Evolutionary conservation across 2,329 filamentous ascomycete genomes (phyloP).

Genomic region (Aureobasidium leucospermi): DNA sequence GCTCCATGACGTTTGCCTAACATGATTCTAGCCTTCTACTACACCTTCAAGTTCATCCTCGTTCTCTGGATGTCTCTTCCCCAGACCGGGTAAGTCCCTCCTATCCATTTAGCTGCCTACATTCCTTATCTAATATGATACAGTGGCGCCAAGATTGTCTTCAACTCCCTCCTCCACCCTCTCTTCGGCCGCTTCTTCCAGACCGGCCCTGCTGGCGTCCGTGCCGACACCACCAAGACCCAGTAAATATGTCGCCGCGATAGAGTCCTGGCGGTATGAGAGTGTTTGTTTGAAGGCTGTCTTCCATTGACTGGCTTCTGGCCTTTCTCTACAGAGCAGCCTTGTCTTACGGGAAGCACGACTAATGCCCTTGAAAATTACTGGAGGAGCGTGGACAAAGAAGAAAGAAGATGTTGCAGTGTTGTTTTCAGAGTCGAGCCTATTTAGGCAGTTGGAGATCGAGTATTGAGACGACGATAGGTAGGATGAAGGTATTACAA

Average conservation of each 20-base stretch:
- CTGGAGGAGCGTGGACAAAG: neutral
- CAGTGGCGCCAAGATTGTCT: constrained; percentile 92
- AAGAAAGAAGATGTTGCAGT: neutral
- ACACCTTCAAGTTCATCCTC: constrained; percentile 97
- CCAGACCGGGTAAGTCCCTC: constrained; percentile 70
- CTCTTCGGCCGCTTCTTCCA: constrained; percentile 89
- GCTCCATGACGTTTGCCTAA: constrained; percentile 17
- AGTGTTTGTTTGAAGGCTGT: neutral
- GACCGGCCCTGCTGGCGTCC: constrained; percentile 67
- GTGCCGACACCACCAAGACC: constrained; percentile 54
- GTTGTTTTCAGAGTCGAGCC: neutral
- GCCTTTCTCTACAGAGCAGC: neutral
- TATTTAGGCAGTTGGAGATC: neutral
- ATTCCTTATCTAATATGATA: constrained; percentile 19
- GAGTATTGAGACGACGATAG: neutral
- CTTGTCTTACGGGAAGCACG: constrained; percentile 11
- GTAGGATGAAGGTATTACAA: constrained; percentile 8
- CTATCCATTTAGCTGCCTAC: constrained; percentile 13
- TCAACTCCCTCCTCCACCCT: constrained; percentile 90
- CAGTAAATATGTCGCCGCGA: constrained; percentile 20
- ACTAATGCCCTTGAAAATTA: constrained; percentile 7
- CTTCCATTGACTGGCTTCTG: neutral
- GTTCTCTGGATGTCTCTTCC: constrained; percentile 97
- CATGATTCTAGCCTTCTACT: constrained; percentile 71
- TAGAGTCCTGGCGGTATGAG: neutral